Evolutionary conservation across 495 filamentous ascomycete genomes (phyloP).

Genomic region (Hapsidospora chrysogenum): DNA sequence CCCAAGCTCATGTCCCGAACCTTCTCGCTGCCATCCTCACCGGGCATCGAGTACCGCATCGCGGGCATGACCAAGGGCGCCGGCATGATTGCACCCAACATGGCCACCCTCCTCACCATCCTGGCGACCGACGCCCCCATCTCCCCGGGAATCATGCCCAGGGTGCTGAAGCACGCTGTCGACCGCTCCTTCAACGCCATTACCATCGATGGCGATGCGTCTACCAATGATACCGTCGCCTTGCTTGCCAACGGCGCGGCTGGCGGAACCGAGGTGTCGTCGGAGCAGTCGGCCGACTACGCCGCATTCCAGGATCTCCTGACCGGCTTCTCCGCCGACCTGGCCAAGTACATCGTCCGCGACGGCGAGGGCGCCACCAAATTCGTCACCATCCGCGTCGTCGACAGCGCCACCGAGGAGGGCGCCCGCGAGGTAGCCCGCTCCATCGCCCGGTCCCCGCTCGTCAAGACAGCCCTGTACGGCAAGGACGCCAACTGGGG

Average conservation of each 20-base stretch:
- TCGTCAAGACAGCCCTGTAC: conserved; percentile 95
- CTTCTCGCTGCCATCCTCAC: conserved; percentile 74
- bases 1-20: conserved; percentile 80
- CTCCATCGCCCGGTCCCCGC: conserved; percentile 80
- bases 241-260: conserved; percentile 89
- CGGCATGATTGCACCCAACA: conserved; percentile 99
- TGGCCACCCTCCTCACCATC: conserved; percentile 84
- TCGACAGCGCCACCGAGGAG: conserved; percentile 47
- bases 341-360: conserved; percentile 84
- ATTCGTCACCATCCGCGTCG: conserved; percentile 86
- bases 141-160: conserved; percentile 44
- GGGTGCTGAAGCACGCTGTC: conserved; percentile 56
- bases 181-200: conserved; percentile 92
- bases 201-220: conserved; percentile 89
- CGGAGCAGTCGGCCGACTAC: conserved; percentile 43
- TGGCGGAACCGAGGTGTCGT: conserved; percentile 47
- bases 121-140: conserved; percentile 88
- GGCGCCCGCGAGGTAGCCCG: conserved; percentile 57
- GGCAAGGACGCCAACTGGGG: conserved; percentile 97
- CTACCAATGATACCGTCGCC: conserved; percentile 91
- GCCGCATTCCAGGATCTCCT: conserved; percentile 48
- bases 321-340: conserved; percentile 59
- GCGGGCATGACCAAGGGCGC: conserved; percentile 97
- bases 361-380: conserved; percentile 98
- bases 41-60: conserved; percentile 57